Evolutionary conservation across 495 filamentous ascomycete species (phyloP).

Genomic region (Tuber umbilicatum): DNA sequence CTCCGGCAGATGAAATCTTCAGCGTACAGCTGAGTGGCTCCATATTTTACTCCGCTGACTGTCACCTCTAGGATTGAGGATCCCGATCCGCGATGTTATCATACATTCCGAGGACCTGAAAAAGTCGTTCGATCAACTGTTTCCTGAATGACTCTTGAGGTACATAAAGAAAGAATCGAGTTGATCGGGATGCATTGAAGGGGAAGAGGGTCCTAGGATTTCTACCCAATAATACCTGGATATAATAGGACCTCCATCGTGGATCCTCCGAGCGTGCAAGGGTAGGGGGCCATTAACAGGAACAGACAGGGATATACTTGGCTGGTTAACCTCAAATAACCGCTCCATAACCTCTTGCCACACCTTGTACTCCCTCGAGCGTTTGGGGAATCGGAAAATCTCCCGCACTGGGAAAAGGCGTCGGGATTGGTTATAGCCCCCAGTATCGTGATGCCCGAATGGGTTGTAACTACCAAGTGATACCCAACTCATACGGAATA

Average conservation of each 20-base stretch:
- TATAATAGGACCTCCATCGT: neutral
- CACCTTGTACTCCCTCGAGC: neutral
- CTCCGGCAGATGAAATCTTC: neutral
- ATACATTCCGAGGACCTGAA: neutral
- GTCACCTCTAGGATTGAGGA: neutral
- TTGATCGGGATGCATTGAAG: neutral
- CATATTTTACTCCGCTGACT: neutral
- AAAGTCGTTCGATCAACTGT: neutral
- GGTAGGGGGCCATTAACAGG: no score
- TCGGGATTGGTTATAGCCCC: neutral
- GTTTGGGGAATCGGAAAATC: neutral
- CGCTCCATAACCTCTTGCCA: no score
- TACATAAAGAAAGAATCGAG: neutral
- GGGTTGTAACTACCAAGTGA: neutral
- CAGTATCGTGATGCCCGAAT: neutral
- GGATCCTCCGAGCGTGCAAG: neutral
- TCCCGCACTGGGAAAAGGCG: neutral
- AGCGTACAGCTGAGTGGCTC: neutral
- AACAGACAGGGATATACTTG: no score
- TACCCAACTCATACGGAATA: neutral
- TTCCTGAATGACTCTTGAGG: neutral
- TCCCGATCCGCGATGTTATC: neutral
- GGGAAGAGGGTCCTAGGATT: neutral
- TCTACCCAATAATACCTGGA: neutral
- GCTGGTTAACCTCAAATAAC: no score